These are phyloP conservation scores for Fomes fomentarius DNA, from an alignment of 1,284 basidiomycete species.

Conservation along the genomic window DNA sequence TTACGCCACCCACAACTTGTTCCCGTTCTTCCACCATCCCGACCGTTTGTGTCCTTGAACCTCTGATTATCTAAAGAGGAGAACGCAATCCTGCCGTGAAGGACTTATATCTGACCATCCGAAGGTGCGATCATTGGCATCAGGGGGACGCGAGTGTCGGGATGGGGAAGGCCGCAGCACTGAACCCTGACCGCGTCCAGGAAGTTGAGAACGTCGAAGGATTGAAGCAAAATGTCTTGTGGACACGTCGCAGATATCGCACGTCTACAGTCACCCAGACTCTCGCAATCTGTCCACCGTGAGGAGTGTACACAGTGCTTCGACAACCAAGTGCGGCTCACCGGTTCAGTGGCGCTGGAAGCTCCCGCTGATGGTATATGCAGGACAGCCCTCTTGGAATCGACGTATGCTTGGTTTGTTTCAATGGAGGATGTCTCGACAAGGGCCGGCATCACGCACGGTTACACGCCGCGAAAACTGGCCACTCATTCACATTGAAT, in stretches of 20 bases:
- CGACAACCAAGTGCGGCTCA: conserved; percentile 77
- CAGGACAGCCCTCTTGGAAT: conserved; percentile 80
- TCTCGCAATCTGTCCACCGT: conserved; percentile 68
- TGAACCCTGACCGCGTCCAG: neutral
- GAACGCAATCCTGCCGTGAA: neutral
- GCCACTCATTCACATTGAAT: conserved; percentile 83
- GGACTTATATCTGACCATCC: neutral
- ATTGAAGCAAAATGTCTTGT: conserved; percentile 24
- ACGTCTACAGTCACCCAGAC: conserved; percentile 42
- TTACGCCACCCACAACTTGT: neutral
- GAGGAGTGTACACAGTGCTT: conserved; percentile 98
- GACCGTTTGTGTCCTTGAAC: neutral
- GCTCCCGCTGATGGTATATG: neutral
- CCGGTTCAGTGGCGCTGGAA: neutral
- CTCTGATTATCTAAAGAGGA: neutral
- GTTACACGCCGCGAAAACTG: conserved; percentile 71
- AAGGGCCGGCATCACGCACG: conserved; percentile 68
- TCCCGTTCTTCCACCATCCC: neutral
- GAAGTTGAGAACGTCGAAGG: neutral
- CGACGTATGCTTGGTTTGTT: conserved; percentile 91
- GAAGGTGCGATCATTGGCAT: conserved; percentile 19
- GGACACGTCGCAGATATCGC: conserved; percentile 42
- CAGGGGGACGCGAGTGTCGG: neutral
- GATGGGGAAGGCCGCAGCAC: neutral
- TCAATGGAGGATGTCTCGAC: conserved; percentile 88